Percentiles rank a stretch among this genome's conserved stretches.
phyloP scores from a whole-genome alignment of 2,329 filamentous ascomycete species.

The Nigrospora sphaerica region DNA sequence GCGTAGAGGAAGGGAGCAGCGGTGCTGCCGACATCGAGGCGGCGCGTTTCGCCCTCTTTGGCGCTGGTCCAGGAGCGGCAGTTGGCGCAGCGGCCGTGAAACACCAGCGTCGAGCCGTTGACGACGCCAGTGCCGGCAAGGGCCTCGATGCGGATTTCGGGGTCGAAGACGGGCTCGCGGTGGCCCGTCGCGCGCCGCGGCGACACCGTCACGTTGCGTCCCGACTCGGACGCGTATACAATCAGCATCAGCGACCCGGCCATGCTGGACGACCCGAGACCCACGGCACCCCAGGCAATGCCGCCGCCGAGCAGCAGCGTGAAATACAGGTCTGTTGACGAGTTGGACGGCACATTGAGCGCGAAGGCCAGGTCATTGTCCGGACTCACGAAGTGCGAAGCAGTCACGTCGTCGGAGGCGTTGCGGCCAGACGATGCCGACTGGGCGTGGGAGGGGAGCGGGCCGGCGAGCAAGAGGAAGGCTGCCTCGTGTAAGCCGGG shows the following conservation, averaged over 20 bases:
- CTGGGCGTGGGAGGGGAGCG: background rate
- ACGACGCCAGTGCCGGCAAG: constrained; percentile 40
- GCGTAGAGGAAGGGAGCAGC: constrained; percentile 48
- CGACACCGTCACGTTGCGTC: constrained; percentile 47
- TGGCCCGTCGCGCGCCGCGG: constrained; percentile 43
- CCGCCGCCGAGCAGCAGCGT: constrained; percentile 38
- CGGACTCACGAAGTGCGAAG: constrained; percentile 19
- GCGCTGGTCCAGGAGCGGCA: constrained; percentile 46
- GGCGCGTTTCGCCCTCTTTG: constrained; percentile 5
- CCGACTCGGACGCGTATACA: constrained; percentile 40
- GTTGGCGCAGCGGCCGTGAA: constrained; percentile 44
- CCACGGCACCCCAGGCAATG: constrained; percentile 46
- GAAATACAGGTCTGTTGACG: constrained; percentile 43
- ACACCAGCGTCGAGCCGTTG: constrained; percentile 35
- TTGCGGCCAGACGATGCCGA: background rate
- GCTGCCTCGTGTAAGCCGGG: no score
- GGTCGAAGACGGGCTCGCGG: constrained; percentile 42
- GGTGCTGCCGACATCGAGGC: constrained; percentile 40
- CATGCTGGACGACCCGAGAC: constrained; percentile 46
- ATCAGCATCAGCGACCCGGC: constrained; percentile 45
- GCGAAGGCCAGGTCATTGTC: constrained; percentile 43
- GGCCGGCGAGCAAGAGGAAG: no score
- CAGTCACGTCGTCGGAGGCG: constrained; percentile 4
- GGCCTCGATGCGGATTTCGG: constrained; percentile 33
- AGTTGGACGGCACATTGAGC: constrained; percentile 69